Conservation (phyloP, 2,329 filamentous ascomycete species). For the Neoarthrinium moseri region DNA sequence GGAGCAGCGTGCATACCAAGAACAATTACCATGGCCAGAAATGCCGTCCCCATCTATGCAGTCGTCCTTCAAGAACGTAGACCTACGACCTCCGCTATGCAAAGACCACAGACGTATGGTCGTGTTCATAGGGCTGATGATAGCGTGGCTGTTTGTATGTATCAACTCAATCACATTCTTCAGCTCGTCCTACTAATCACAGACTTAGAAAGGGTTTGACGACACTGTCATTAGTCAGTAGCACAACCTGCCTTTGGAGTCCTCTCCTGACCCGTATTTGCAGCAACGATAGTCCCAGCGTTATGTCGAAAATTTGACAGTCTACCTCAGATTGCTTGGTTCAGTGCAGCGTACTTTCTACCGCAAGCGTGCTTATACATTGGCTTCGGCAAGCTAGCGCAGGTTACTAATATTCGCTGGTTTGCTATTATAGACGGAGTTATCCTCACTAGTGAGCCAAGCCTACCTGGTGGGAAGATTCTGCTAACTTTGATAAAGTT, state of each 20-base stretch:
- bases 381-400: conserved; percentile 9
- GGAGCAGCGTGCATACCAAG: background rate
- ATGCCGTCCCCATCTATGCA: background rate
- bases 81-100: background rate
- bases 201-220: conserved; percentile 9
- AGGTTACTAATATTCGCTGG: conserved; percentile 7
- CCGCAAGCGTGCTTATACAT: conserved; percentile 11
- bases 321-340: conserved; percentile 10
- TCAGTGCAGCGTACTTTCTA: conserved; percentile 12
- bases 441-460: conserved; percentile 1
- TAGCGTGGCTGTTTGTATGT: conserved; percentile 11
- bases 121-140: conserved; percentile 7
- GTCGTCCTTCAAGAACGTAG: background rate
- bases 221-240: conserved; percentile 11
- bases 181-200: background rate
- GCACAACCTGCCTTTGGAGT: background rate
- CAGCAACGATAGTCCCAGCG: conserved; percentile 4
- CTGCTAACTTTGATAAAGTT: background rate
- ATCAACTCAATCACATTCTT: background rate
- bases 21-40: background rate
- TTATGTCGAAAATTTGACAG: conserved; percentile 9
- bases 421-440: conserved; percentile 7
- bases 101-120: conserved; percentile 5
- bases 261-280: background rate
- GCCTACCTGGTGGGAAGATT: background rate